Percentiles rank a stretch among this genome's conserved stretches.
These are phyloP conservation scores for Boletus rubescentipes DNA, from an alignment of 768 basidiomycete species.

Conservation along the genomic window DNA sequence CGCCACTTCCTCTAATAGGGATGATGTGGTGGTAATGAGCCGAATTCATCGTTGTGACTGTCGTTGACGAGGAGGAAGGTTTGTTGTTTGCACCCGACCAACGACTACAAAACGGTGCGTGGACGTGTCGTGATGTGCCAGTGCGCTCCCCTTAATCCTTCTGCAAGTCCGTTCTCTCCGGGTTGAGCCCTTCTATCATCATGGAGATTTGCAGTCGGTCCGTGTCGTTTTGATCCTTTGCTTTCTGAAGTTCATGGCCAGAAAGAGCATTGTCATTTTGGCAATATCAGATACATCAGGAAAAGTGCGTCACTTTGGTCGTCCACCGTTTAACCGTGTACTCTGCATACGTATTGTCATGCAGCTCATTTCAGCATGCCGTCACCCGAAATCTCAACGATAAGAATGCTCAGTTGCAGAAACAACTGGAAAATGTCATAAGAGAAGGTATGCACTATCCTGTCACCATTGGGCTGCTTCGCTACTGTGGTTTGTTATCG, in stretches of 20 bases:
- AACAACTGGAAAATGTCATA: slow-evolving; percentile 82
- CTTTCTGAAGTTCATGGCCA: slow-evolving; percentile 2
- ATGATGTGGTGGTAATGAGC: slow-evolving; percentile 59
- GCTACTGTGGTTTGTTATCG: background rate
- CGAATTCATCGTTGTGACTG: background rate
- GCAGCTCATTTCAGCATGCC: slow-evolving; percentile 74
- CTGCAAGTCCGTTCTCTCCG: slow-evolving; percentile 78
- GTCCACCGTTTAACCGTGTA: background rate
- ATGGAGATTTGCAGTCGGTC: slow-evolving; percentile 82
- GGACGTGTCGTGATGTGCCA: slow-evolving; percentile 20
- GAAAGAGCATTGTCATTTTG: slow-evolving; percentile 81
- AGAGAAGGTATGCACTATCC: slow-evolving; percentile 60
- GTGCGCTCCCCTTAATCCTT: slow-evolving; percentile 1
- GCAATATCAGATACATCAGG: slow-evolving; percentile 89
- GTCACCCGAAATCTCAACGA: slow-evolving; percentile 79
- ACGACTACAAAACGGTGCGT: slow-evolving; percentile 88
- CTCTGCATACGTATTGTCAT: slow-evolving; percentile 2
- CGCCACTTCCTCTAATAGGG: slow-evolving; percentile 10
- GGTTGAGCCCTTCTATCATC: slow-evolving; percentile 70
- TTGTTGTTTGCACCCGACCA: slow-evolving; percentile 80
- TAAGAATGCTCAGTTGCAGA: slow-evolving; percentile 78
- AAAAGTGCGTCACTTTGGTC: slow-evolving; percentile 49
- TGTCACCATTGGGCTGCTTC: background rate
- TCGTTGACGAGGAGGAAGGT: slow-evolving; percentile 44
- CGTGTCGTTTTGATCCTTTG: slow-evolving; percentile 9